Base-by-base conservation (phyloP, 352 stramenopile species). In the Phytopythium aichiense region DNA sequence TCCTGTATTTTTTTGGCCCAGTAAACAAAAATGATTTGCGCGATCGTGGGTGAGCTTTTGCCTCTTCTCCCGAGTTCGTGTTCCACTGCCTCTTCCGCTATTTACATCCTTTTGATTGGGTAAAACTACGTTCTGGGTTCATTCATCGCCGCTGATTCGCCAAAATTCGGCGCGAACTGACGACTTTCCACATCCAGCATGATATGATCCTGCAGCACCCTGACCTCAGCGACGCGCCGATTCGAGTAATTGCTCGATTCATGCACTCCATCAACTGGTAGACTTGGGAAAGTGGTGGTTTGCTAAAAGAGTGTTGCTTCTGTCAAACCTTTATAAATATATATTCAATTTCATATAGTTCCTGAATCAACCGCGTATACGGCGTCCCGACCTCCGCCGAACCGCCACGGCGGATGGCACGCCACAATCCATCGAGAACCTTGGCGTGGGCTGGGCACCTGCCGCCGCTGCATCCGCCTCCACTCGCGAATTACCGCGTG, bases 371-470 rank as follows among this genome's bases (percentile, higher is more conserved):
- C 5, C n/a, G 9, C 22, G 18, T 51, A 51, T 51, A 7, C 7
- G 7, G 45, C 45, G 16, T 7, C 45, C 45, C 11, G 45, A 9
- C 16, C 12, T 16, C 45, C n/a, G 2, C 25, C 0, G 25, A 31
- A 51, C 0, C 22, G 22, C 45, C 16, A 13, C 16, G 12, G 11
- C n/a, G 7, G n/a, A 11, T 2, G 18, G n/a, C 45, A 51, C n/a
- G 45, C 45, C 45, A 51, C 45, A 51, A 51, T 31, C 45, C 45
- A 51, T 31, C 45, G 22, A 51, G 45, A 51, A 51, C 22, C 22
- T 7, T 18, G 11, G 22, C 45, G 45, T 51, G n/a, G 22, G 22
- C 45, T 22, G 22, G 45, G 45, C 20, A 28, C 45, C 30, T 31
- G 9, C 20, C 45, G 45, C 25, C 45, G 25, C 9, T 31, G 16